Percentiles rank a stretch among this genome's conserved stretches.
phyloP scores from a whole-genome alignment of 805 yeast genomes.

The Pichia gijzeniarum region DNA sequence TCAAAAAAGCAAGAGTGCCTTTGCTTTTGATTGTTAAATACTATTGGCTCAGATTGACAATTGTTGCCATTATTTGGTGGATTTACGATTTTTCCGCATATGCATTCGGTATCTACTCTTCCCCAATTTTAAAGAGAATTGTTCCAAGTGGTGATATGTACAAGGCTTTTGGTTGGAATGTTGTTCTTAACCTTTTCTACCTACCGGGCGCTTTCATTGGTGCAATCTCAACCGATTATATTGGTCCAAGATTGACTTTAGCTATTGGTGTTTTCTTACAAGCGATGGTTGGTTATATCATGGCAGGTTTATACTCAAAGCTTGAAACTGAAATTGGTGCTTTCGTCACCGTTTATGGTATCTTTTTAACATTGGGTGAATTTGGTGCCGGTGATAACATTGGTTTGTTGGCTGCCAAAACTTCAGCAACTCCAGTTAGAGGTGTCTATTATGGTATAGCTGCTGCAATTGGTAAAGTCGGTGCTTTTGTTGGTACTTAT shows the following conservation, averaged over 20 bases:
- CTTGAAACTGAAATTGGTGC: conserved; percentile 63
- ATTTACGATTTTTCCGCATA: conserved; percentile 83
- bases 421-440: conserved; percentile 80
- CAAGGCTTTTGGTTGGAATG: conserved; percentile 86
- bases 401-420: conserved; percentile 82
- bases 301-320: conserved; percentile 63
- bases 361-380: conserved; percentile 83
- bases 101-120: conserved; percentile 81
- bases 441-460: conserved; percentile 89
- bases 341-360: conserved; percentile 82
- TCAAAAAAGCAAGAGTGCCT: conserved; percentile 61
- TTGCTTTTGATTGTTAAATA: conserved; percentile 63
- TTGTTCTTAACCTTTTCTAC: conserved; percentile 80
- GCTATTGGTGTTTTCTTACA: conserved; percentile 64
- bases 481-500: conserved; percentile 88
- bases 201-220: conserved; percentile 88
- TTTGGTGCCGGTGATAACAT: conserved; percentile 93
- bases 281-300: conserved; percentile 71
- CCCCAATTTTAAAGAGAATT: conserved; percentile 55
- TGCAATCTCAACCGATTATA: conserved; percentile 74
- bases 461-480: conserved; percentile 87
- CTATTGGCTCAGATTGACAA: conserved; percentile 72
- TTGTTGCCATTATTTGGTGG: conserved; percentile 82
- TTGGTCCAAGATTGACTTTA: conserved; percentile 86
- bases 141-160: conserved; percentile 58